Conservation (phyloP, 192 early-diverging fungal genomes). For the Entomortierella parvispora region DNA sequence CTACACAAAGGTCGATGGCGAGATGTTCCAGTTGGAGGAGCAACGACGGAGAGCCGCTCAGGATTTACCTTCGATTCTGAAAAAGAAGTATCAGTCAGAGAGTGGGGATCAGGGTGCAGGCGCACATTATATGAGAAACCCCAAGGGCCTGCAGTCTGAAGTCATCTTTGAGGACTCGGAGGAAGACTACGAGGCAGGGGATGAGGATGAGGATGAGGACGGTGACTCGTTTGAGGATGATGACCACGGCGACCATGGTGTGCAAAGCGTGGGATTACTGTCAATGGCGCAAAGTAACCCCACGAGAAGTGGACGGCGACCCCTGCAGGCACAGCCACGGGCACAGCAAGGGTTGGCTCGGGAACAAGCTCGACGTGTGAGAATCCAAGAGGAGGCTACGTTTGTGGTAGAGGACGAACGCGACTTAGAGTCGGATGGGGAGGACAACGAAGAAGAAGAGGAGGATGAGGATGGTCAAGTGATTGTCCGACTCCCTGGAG, state of each 20-base stretch:
- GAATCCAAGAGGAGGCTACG: conserved; percentile 19
- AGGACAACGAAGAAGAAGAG: conserved; percentile 18
- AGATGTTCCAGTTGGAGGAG: conserved; percentile 31
- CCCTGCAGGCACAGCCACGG: background rate
- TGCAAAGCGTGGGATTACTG: conserved; percentile 23
- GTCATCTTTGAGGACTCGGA: conserved; percentile 40
- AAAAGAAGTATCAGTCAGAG: conserved; percentile 28
- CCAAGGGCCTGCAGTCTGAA: conserved; percentile 5
- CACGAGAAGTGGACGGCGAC: background rate
- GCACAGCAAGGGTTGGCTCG: background rate
- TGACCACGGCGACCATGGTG: conserved; percentile 6
- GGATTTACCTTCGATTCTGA: conserved; percentile 41
- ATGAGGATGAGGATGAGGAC: conserved; percentile 1
- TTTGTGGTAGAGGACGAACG: background rate
- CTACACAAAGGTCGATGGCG: conserved; percentile 27
- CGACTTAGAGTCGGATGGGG: background rate
- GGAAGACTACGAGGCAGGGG: conserved; percentile 6
- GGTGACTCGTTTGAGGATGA: conserved; percentile 17
- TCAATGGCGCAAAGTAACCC: conserved; percentile 26
- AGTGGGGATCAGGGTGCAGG: background rate
- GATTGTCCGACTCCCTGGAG: conserved; percentile 20
- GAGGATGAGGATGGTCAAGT: conserved; percentile 20
- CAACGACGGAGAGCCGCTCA: conserved; percentile 11
- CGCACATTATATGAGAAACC: background rate
- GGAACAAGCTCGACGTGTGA: conserved; percentile 7